These are phyloP conservation scores for Lactarius akahatsu DNA, from an alignment of 768 basidiomycete genomes.

Conservation along the genomic window DNA sequence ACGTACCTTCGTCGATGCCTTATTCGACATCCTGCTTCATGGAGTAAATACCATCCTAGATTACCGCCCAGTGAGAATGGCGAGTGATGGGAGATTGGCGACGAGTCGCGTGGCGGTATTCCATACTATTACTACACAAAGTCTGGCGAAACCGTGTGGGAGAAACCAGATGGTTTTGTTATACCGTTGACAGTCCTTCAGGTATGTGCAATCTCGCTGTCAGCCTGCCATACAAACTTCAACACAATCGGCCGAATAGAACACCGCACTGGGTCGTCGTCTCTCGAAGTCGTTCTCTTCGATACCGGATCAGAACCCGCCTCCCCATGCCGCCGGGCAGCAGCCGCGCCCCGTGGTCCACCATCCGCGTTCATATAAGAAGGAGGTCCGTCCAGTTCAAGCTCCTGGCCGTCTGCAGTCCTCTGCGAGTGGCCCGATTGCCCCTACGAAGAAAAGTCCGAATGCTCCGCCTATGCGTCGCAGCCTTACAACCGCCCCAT, in stretches of 20 bases:
- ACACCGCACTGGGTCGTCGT: constrained; percentile 69
- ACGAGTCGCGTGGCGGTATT: constrained; percentile 78
- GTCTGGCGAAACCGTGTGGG: constrained; percentile 96
- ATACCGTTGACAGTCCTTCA: constrained; percentile 90
- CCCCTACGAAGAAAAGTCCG: constrained; percentile 8
- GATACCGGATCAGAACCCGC: constrained; percentile 31
- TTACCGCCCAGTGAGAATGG: constrained; percentile 81
- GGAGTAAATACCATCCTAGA: constrained; percentile 39
- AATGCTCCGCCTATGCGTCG: constrained; percentile 19
- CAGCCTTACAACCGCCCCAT: constrained; percentile 16
- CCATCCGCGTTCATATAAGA: constrained; percentile 19
- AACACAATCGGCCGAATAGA: constrained; percentile 41
- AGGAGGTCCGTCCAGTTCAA: constrained; percentile 11
- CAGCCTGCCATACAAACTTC: constrained; percentile 15
- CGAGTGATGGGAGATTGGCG: constrained; percentile 95
- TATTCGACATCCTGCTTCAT: constrained; percentile 16
- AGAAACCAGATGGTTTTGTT: constrained; percentile 83
- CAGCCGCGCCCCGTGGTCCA: constrained; percentile 6
- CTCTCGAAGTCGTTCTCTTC: constrained; percentile 44
- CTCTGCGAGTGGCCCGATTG: constrained; percentile 11
- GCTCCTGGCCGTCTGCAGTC: constrained; percentile 17
- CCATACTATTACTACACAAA: constrained; percentile 94
- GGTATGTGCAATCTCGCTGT: constrained; percentile 40
- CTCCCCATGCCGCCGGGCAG: constrained; percentile 3
- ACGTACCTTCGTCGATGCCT: constrained; percentile 35